Evolutionary conservation across 2,329 filamentous ascomycete genomes (phyloP).

Genomic region (Claviceps arundinis): DNA sequence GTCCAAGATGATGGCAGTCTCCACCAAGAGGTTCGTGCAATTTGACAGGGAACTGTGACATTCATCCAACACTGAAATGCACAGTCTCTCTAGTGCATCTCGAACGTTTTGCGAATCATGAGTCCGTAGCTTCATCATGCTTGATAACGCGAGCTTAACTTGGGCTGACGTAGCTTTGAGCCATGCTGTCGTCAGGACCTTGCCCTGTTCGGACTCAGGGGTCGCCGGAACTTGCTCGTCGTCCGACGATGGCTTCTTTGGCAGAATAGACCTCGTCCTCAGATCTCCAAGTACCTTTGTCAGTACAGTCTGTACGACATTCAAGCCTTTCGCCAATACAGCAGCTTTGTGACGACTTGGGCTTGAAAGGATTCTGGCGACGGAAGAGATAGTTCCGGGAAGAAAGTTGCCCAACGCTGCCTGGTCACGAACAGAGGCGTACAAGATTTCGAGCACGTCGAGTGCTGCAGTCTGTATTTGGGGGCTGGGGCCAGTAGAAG

Average conservation of each 20-base stretch:
- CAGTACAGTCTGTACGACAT: conserved; percentile 42
- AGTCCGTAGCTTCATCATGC: conserved; percentile 60
- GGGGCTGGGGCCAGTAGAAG: conserved; percentile 49
- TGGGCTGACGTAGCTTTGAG: conserved; percentile 67
- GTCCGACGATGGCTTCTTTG: conserved; percentile 11
- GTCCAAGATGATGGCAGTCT: conserved; percentile 63
- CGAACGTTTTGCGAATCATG: conserved; percentile 59
- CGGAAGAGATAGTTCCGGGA: conserved; percentile 71
- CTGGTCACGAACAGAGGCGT: conserved; percentile 51
- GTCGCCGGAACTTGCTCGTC: conserved; percentile 13
- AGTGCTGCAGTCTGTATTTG: conserved; percentile 62
- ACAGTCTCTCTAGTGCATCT: conserved; percentile 54
- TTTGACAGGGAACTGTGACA: conserved; percentile 62
- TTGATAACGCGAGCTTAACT: conserved; percentile 69
- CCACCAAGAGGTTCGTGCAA: conserved; percentile 58
- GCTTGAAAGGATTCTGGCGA: conserved; percentile 62
- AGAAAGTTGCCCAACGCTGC: conserved; percentile 74
- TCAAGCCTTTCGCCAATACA: conserved; percentile 50
- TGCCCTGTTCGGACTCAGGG: conserved; percentile 13
- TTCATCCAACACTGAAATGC: conserved; percentile 61
- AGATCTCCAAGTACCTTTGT: conserved; percentile 45
- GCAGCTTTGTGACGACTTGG: conserved; percentile 43
- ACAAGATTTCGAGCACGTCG: conserved; percentile 47
- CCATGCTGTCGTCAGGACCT: conserved; percentile 47
- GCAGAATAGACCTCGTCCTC: conserved; percentile 33